A percentile compares a stretch with the other conserved stretches of the same genome.
These are phyloP conservation scores for Raphanus raphanistrum DNA, from an alignment of 345 rosid species.

Conservation along the genomic window DNA sequence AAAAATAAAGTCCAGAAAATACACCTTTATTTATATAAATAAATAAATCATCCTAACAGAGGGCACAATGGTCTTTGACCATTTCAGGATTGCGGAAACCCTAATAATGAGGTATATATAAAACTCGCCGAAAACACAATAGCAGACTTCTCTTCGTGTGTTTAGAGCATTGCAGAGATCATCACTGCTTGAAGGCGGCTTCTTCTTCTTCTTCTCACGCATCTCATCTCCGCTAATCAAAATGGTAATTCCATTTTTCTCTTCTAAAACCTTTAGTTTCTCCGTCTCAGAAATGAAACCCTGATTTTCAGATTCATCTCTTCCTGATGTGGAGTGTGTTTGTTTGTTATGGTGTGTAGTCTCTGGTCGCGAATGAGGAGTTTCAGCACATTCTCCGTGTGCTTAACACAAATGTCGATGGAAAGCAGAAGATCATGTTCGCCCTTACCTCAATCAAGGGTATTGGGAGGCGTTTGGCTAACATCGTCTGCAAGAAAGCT, in stretches of 20 bases:
- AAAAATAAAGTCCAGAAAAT: no score
- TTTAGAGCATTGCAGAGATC: slow-evolving; percentile 4
- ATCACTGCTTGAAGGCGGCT: slow-evolving; percentile 23
- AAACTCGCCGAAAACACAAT: not conserved
- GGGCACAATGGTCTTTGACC: not conserved
- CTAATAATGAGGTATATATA: not conserved
- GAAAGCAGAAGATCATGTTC: slow-evolving; percentile 88
- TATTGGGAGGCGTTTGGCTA: slow-evolving; percentile 81
- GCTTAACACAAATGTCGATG: slow-evolving; percentile 86
- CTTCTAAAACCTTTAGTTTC: not conserved
- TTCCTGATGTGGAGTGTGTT: not conserved
- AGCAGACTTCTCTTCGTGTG: not conserved
- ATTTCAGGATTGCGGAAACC: not conserved
- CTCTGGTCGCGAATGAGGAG: slow-evolving; percentile 81
- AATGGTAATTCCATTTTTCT: slow-evolving; percentile 25
- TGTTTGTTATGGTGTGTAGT: slow-evolving; percentile 31
- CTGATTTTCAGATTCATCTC: no score
- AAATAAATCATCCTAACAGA: not conserved
- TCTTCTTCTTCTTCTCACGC: slow-evolving; percentile 19
- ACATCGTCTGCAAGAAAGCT: slow-evolving; percentile 93
- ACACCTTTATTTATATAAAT: no score
- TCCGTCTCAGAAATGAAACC: no score
- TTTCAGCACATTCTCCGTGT: slow-evolving; percentile 96
- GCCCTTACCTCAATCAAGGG: slow-evolving; percentile 93
- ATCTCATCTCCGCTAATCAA: slow-evolving; percentile 23